Conservation (phyloP, 23 red algal species). For the Gracilariopsis chorda region DNA sequence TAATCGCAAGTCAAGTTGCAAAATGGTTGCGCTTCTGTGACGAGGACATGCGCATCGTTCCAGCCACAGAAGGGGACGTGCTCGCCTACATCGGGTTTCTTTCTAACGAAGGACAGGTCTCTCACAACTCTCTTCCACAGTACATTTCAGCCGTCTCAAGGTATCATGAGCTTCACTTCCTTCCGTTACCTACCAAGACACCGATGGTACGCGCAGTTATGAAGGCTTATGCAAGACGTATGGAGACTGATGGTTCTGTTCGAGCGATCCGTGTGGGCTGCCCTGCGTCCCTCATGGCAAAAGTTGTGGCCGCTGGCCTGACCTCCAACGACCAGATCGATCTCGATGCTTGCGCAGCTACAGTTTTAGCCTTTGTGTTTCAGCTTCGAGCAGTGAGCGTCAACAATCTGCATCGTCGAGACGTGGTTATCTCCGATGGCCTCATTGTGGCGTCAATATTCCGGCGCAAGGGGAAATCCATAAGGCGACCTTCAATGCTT, state of each 20-base stretch:
- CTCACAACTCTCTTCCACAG: neutral
- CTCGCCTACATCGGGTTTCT: neutral
- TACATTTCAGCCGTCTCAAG: constrained; percentile 5
- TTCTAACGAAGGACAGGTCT: neutral
- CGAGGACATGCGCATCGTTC: neutral
- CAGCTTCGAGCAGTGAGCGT: neutral
- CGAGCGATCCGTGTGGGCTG: neutral
- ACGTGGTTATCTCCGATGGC: neutral
- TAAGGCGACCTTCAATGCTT: neutral
- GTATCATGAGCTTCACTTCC: neutral
- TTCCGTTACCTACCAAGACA: neutral
- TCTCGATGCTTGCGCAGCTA: neutral
- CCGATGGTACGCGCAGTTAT: neutral
- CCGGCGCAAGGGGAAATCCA: neutral
- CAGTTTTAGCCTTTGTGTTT: constrained; percentile 3
- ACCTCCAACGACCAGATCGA: neutral
- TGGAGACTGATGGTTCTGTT: neutral
- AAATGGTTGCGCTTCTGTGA: constrained; percentile 8
- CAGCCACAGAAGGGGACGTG: constrained; percentile 6
- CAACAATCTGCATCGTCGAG: neutral
- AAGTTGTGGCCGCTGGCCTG: neutral
- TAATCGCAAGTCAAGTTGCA: too few species aligned
- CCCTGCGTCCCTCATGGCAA: neutral
- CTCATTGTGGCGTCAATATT: neutral
- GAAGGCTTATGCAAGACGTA: neutral